Conservation (phyloP, 176 grass and related monocot genomes). For the Lolium rigidum region DNA sequence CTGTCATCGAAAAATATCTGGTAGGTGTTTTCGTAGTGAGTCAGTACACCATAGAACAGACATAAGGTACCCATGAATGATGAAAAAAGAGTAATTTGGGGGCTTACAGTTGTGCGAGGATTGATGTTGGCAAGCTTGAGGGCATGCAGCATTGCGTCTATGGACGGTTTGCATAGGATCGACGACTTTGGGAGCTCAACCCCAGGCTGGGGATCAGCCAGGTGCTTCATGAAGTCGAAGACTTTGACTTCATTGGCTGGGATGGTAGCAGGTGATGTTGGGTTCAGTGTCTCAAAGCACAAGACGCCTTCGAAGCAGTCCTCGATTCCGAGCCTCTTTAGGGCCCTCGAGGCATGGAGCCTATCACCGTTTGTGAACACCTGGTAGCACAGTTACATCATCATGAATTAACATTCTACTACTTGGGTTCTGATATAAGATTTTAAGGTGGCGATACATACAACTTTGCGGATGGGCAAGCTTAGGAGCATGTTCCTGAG, state of each 20-base stretch:
- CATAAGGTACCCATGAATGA: not conserved
- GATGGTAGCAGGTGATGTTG: conserved; percentile 18
- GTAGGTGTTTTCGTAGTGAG: not conserved
- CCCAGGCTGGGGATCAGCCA: conserved; percentile 55
- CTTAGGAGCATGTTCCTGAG: conserved; percentile 79
- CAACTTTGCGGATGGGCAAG: conserved; percentile 86
- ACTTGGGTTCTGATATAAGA: not conserved
- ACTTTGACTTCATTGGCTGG: conserved; percentile 34
- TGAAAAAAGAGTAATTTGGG: not conserved
- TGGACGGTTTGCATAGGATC: conserved; percentile 77
- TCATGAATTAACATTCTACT: not conserved
- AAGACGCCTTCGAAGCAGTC: conserved; percentile 86
- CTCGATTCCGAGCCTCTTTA: conserved; percentile 84
- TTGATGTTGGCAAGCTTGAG: conserved; percentile 71
- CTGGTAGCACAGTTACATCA: conserved; percentile 31
- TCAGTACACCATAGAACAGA: not conserved
- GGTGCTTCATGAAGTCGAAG: conserved; percentile 74
- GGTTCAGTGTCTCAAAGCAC: conserved; percentile 88
- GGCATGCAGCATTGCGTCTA: conserved; percentile 76
- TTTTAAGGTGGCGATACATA: conserved; percentile 22
- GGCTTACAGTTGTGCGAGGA: conserved; percentile 73
- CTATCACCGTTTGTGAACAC: conserved; percentile 91
- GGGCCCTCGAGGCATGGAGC: conserved; percentile 66
- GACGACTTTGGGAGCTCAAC: conserved; percentile 69
- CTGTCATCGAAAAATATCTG: conserved; percentile 95